A percentile compares a stretch with the other conserved stretches of the same genome.
Conservation (phyloP, 2,329 filamentous ascomycete genomes). For the Penicillium sp. region DNA sequence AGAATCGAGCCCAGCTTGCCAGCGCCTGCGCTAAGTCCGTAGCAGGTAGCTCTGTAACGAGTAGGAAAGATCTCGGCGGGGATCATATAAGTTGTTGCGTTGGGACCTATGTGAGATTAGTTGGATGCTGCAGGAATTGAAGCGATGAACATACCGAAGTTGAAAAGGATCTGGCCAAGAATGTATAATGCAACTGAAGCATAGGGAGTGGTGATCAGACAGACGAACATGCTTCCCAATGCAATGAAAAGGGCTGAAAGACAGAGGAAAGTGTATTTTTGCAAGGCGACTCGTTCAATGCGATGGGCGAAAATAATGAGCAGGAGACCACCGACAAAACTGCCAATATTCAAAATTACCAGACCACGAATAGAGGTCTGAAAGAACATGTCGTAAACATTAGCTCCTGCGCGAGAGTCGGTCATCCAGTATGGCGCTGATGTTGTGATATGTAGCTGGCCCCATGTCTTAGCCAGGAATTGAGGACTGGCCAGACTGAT, state of each 20-base stretch:
- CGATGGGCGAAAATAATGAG: conserved; percentile 42
- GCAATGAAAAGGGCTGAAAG: conserved; percentile 46
- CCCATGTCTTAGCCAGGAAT: conserved; percentile 45
- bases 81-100: conserved; percentile 48
- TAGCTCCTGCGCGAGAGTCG: conserved; percentile 39
- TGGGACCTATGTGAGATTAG: conserved; percentile 31
- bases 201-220: conserved; percentile 36
- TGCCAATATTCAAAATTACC: conserved; percentile 44
- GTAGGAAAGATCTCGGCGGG: conserved; percentile 61
- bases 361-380: conserved; percentile 41
- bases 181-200: conserved; percentile 46
- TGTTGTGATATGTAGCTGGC: conserved; percentile 29
- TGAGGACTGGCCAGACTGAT: conserved; percentile 51
- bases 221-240: conserved; percentile 45
- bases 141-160: conserved; percentile 40
- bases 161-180: conserved; percentile 50
- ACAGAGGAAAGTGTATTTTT: conserved; percentile 47
- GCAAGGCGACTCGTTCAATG: conserved; percentile 44
- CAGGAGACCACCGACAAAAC: conserved; percentile 44
- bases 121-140: background rate
- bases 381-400: conserved; percentile 43
- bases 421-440: conserved; percentile 39
- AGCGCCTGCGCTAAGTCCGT: conserved; percentile 55
- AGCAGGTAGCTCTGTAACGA: conserved; percentile 54
- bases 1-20: conserved; percentile 56